These are phyloP conservation scores for Urtica urens DNA, from an alignment of 306 rosid genomes.

Conservation along the genomic window DNA sequence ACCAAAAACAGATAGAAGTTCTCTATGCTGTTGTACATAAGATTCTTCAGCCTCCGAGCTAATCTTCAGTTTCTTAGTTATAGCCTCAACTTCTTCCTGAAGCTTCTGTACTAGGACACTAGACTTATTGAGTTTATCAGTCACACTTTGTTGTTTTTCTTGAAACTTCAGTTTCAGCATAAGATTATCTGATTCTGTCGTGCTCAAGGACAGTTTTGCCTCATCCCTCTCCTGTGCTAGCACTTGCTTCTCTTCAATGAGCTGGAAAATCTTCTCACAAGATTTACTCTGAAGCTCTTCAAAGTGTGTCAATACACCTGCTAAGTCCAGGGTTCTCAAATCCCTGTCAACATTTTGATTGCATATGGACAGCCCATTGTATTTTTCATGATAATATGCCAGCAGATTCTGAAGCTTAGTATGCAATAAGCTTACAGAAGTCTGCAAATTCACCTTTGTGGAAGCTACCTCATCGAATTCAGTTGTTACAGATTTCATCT, in stretches of 20 bases:
- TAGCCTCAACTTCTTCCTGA: constrained; percentile 50
- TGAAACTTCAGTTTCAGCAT: constrained; percentile 53
- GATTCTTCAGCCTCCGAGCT: constrained; percentile 51
- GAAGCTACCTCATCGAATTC: constrained; percentile 45
- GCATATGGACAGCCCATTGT: constrained; percentile 26
- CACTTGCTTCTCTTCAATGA: constrained; percentile 51
- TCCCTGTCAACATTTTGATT: constrained; percentile 27
- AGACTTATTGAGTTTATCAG: constrained; percentile 40
- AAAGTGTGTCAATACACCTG: constrained; percentile 36
- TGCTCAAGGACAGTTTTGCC: constrained; percentile 39
- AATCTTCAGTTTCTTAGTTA: constrained; percentile 39
- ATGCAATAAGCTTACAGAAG: constrained; percentile 24
- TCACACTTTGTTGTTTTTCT: constrained; percentile 30
- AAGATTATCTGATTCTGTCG: constrained; percentile 42
- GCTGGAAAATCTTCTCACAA: constrained; percentile 41
- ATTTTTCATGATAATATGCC: constrained; percentile 34
- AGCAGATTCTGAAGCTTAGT: constrained; percentile 46
- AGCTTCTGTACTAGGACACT: constrained; percentile 47
- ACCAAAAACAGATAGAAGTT: constrained; percentile 44
- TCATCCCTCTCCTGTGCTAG: constrained; percentile 39
- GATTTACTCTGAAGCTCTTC: constrained; percentile 55
- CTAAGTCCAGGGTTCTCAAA: constrained; percentile 36
- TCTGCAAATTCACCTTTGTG: constrained; percentile 52
- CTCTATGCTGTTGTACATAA: constrained; percentile 43
- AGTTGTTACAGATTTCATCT: constrained; percentile 39